phyloP scores from a whole-genome alignment of 2,329 filamentous ascomycete species.

The Zasmidium citrigriseum region DNA sequence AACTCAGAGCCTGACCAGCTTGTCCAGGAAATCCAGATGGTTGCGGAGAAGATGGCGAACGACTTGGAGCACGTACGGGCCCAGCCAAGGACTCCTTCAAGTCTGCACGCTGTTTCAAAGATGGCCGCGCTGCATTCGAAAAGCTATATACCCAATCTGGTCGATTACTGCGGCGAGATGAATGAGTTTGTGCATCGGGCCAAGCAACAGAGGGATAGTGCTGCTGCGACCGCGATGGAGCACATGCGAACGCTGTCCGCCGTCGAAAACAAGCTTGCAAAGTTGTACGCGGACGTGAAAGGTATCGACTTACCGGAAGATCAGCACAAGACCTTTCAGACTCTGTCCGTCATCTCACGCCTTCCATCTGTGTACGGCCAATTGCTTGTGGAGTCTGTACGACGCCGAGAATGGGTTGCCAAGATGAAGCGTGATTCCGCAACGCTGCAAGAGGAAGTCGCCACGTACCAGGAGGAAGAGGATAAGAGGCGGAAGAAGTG shows the following conservation, averaged over 20 bases:
- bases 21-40: slow-evolving; percentile 79
- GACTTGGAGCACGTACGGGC: slow-evolving; percentile 78
- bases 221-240: slow-evolving; percentile 65
- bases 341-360: slow-evolving; percentile 76
- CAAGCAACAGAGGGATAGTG: slow-evolving; percentile 65
- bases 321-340: slow-evolving; percentile 76
- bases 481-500: slow-evolving; percentile 84
- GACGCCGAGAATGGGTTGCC: slow-evolving; percentile 85
- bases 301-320: slow-evolving; percentile 72
- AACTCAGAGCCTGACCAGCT: slow-evolving; percentile 65
- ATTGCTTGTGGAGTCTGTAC: slow-evolving; percentile 80
- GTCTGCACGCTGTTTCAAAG: slow-evolving; percentile 62
- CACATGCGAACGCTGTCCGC: slow-evolving; percentile 82
- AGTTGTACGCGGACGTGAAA: slow-evolving; percentile 71
- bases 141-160: slow-evolving; percentile 62
- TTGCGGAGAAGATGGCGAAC: slow-evolving; percentile 81
- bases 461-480: slow-evolving; percentile 89
- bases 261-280: slow-evolving; percentile 74
- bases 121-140: slow-evolving; percentile 65
- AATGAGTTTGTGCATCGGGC: slow-evolving; percentile 54
- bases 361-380: slow-evolving; percentile 89
- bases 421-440: slow-evolving; percentile 87
- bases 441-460: slow-evolving; percentile 88
- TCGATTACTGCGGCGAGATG: slow-evolving; percentile 59
- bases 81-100: slow-evolving; percentile 67